phyloP scores from a whole-genome alignment of 768 basidiomycete genomes.

The Ephemerocybe angulata region DNA sequence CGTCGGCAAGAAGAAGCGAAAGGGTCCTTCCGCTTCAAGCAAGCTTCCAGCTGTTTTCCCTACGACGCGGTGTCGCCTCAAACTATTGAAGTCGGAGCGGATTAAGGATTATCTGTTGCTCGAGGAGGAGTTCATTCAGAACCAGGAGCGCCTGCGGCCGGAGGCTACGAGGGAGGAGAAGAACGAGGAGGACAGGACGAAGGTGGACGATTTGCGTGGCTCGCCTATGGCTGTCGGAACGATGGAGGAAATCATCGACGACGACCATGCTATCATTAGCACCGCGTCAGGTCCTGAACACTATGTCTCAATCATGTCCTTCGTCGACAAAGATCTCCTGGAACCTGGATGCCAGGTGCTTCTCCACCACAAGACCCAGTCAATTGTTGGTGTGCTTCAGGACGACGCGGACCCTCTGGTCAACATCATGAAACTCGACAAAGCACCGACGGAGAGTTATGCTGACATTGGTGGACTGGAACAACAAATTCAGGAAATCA shows the following conservation, averaged over 20 bases:
- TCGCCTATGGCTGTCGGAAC: conserved; percentile 98
- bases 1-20: conserved; percentile 94
- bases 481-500: conserved; percentile 97
- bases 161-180: conserved; percentile 88
- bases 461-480: conserved; percentile 98
- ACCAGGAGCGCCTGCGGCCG: conserved; percentile 88
- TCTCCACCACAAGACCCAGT: conserved; percentile 92
- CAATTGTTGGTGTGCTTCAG: conserved; percentile 91
- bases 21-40: conserved; percentile 86
- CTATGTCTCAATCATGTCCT: conserved; percentile 96
- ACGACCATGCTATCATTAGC: conserved; percentile 98
- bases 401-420: conserved; percentile 96
- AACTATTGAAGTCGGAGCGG: conserved; percentile 93
- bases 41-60: conserved; percentile 93
- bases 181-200: conserved; percentile 90
- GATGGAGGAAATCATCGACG: conserved; percentile 96
- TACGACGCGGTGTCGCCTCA: conserved; percentile 91
- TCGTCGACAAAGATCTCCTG: conserved; percentile 95
- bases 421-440: conserved; percentile 98
- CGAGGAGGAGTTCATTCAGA: conserved; percentile 92
- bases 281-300: conserved; percentile 93
- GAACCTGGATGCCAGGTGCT: conserved; percentile 96
- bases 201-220: conserved; percentile 91
- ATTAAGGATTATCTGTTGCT: conserved; percentile 97
- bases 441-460: conserved; percentile 98